Evolutionary conservation across 1,284 basidiomycete genomes (phyloP).

Genomic region (Porodaedalea pini): DNA sequence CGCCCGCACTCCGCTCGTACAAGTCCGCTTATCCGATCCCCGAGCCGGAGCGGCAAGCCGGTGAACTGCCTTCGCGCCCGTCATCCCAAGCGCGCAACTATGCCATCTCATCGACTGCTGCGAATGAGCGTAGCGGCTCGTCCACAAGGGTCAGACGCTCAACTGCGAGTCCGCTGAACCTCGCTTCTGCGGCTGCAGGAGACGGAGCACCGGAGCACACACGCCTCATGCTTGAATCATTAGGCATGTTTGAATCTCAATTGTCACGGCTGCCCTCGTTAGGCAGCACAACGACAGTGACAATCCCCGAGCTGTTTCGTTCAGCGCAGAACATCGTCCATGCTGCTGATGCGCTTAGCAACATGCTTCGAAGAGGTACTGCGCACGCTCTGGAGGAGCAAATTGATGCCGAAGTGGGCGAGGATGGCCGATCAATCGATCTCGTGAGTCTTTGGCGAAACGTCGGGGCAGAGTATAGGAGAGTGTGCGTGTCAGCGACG

Average conservation of each 20-base stretch:
- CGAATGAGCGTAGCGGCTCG: conserved; percentile 5
- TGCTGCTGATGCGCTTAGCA: conserved; percentile 60
- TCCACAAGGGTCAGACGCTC: conserved; percentile 7
- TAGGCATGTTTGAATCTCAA: conserved; percentile 65
- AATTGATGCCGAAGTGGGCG: conserved; percentile 67
- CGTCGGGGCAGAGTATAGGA: conserved; percentile 71
- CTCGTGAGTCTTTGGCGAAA: conserved; percentile 59
- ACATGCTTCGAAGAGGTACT: conserved; percentile 51
- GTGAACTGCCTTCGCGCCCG: conserved; percentile 10
- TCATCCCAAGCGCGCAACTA: conserved; percentile 15
- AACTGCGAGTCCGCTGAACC: conserved; percentile 7
- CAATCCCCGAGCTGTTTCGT: conserved; percentile 51
- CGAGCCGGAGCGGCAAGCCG: conserved; percentile 20
- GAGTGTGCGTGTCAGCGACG: conserved; percentile 65
- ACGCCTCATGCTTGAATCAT: conserved; percentile 61
- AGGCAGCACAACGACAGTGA: conserved; percentile 39
- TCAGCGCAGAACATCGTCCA: conserved; percentile 61
- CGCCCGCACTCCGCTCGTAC: conserved; percentile 34
- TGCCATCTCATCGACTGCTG: conserved; percentile 7
- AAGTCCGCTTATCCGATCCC: conserved; percentile 30
- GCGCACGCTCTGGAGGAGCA: conserved; percentile 61
- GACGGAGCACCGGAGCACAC: conserved; percentile 50
- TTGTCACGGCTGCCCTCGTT: conserved; percentile 48
- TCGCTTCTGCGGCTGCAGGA: conserved; percentile 14
- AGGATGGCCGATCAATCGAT: conserved; percentile 35